A percentile compares a stretch with the other conserved stretches of the same genome.
Conservation (phyloP, 352 stramenopile species). For the Globisporangium irregulare region DNA sequence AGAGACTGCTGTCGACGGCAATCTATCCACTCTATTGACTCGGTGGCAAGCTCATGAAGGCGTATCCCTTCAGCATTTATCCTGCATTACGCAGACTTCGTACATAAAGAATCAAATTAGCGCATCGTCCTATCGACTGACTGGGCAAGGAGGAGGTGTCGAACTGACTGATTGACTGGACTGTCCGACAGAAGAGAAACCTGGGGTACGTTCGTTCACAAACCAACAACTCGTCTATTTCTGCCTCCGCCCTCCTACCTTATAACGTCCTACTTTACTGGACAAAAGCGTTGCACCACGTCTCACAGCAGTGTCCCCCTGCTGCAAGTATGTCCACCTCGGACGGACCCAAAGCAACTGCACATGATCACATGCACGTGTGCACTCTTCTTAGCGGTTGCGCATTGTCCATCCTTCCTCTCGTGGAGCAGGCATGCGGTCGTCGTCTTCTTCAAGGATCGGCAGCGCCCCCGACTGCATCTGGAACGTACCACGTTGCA, state of each 20-base stretch:
- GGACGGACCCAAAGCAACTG: background rate
- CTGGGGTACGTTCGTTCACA: background rate
- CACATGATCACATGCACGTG: background rate
- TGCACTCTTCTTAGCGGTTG: conserved; percentile 9
- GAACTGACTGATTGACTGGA: background rate
- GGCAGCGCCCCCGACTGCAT: conserved; percentile 45
- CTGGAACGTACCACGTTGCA: conserved; percentile 49
- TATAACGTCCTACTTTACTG: conserved; percentile 3
- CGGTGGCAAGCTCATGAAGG: background rate
- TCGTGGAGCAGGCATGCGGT: conserved; percentile 22
- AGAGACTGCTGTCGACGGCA: background rate
- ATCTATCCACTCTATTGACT: background rate
- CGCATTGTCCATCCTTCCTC: conserved; percentile 47
- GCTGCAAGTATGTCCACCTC: background rate
- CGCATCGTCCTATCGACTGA: background rate
- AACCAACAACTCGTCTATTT: background rate
- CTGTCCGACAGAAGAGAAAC: background rate
- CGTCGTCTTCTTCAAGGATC: conserved; percentile 66
- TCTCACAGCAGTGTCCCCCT: background rate
- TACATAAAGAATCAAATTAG: conserved; percentile 6
- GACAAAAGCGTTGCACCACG: background rate
- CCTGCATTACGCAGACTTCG: background rate
- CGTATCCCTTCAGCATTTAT: too few relatives aligned
- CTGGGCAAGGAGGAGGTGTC: background rate
- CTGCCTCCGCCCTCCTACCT: background rate